A percentile compares a stretch with the other conserved stretches of the same genome.
phyloP scores from a whole-genome alignment of 495 filamentous ascomycete species.

The Cenococcum geophilum region DNA sequence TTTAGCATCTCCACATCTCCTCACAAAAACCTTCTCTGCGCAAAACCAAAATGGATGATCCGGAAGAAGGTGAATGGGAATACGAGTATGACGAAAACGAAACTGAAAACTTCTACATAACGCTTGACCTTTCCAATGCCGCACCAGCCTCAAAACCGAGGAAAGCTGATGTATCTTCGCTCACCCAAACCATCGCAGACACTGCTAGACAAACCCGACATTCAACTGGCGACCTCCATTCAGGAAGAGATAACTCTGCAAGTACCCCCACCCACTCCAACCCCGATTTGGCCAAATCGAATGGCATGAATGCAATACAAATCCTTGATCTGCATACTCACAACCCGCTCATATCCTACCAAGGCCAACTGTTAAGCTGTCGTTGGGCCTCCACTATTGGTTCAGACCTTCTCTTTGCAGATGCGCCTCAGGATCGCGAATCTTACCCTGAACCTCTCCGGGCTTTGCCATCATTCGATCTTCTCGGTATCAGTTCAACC shows the following conservation, averaged over 20 bases:
- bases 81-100: constrained; percentile 56
- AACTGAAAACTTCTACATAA: constrained; percentile 48
- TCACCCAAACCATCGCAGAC: not conserved
- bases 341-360: constrained; percentile 68
- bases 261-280: not conserved
- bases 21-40: constrained; percentile 1
- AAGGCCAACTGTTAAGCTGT: constrained; percentile 67
- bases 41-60: constrained; percentile 15
- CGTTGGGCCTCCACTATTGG: constrained; percentile 72
- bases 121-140: constrained; percentile 34
- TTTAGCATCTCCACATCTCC: not conserved
- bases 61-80: constrained; percentile 51
- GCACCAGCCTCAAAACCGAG: not conserved
- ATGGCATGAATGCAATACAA: constrained; percentile 50
- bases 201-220: not conserved
- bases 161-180: no score
- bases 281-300: not conserved
- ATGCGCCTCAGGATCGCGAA: constrained; percentile 30
- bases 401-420: constrained; percentile 68
- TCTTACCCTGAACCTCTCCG: constrained; percentile 25
- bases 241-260: not conserved
- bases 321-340: constrained; percentile 69
- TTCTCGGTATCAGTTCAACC: constrained; percentile 38
- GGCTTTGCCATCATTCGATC: constrained; percentile 37
- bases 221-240: not conserved